These are phyloP conservation scores for Erodium texanum DNA, from an alignment of 441 rosid species.

Conservation along the genomic window DNA sequence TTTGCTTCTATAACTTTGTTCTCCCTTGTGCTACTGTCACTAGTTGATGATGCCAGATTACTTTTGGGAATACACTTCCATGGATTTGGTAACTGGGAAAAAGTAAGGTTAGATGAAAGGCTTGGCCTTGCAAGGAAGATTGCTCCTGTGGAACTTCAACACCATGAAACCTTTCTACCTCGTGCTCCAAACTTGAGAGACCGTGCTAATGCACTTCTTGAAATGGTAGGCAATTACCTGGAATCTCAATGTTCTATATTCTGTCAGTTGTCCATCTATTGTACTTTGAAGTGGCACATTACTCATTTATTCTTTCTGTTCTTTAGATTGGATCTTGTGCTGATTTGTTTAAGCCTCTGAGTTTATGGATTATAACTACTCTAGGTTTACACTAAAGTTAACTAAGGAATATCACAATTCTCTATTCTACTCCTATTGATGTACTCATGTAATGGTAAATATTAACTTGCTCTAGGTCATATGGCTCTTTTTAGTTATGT, in stretches of 20 bases:
- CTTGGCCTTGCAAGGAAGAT: constrained; percentile 93
- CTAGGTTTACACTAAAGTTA: too few species aligned
- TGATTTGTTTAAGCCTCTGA: too few species aligned
- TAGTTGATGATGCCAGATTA: constrained; percentile 98
- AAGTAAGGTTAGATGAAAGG: constrained; percentile 80
- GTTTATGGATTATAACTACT: too few species aligned
- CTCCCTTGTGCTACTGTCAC: constrained; percentile 16
- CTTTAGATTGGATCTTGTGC: too few species aligned
- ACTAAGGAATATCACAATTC: too few species aligned
- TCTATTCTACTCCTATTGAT: too few species aligned
- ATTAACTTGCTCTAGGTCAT: not conserved
- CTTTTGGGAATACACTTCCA: constrained; percentile 85
- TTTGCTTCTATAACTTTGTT: constrained; percentile 9
- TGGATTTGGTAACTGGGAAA: constrained; percentile 99
- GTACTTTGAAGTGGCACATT: not conserved
- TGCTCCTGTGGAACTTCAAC: constrained; percentile 97
- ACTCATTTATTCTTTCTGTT: not conserved
- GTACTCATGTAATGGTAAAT: too few species aligned
- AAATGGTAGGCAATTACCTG: constrained; percentile 51
- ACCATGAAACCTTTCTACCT: constrained; percentile 95
- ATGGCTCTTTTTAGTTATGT: not conserved
- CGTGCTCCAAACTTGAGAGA: constrained; percentile 97
- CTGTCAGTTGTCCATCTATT: not conserved
- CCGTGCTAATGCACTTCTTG: constrained; percentile 91
- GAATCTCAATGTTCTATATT: not conserved